Percentiles rank a stretch among this genome's conserved stretches.
Evolutionary conservation across 495 filamentous ascomycete genomes (phyloP).

Genomic region (Aspergillus incahuasiensis): DNA sequence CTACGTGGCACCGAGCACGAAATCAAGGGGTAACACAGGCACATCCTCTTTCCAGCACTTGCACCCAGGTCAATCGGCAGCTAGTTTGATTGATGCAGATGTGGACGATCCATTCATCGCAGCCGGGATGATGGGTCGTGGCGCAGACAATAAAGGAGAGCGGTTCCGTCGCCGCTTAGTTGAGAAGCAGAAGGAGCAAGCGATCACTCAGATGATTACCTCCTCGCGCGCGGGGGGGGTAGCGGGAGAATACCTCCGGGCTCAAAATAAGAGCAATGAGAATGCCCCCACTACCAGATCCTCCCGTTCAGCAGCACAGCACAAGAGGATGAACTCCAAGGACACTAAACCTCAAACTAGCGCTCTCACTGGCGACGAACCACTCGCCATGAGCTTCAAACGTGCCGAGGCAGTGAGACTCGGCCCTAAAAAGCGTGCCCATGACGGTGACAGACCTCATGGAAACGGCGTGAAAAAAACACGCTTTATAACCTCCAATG

Average conservation of each 20-base stretch:
- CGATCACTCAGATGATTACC: conserved; percentile 68
- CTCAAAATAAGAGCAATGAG: conserved; percentile 27
- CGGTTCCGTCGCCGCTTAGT: conserved; percentile 62
- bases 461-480: conserved; percentile 64
- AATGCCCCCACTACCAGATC: conserved; percentile 10
- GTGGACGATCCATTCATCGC: conserved; percentile 53
- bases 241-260: conserved; percentile 74
- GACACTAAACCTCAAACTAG: conserved; percentile 7
- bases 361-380: conserved; percentile 9
- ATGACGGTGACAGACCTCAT: conserved; percentile 31
- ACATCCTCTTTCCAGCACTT: conserved; percentile 23
- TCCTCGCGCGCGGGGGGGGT: conserved; percentile 53
- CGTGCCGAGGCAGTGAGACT: conserved; percentile 54
- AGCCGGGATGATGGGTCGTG: conserved; percentile 42
- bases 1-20: conserved; percentile 49
- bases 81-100: conserved; percentile 65
- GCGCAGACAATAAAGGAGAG: conserved; percentile 57
- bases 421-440: conserved; percentile 60
- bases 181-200: conserved; percentile 72
- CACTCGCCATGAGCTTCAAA: conserved; percentile 24
- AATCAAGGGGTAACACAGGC: conserved; percentile 17
- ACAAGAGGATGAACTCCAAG: conserved; percentile 1
- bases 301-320: conserved; percentile 1
- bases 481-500: conserved; percentile 71
- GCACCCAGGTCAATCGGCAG: conserved; percentile 45